Conservation (phyloP, 176 grass and related monocot genomes). For the Puya raimondii region DNA sequence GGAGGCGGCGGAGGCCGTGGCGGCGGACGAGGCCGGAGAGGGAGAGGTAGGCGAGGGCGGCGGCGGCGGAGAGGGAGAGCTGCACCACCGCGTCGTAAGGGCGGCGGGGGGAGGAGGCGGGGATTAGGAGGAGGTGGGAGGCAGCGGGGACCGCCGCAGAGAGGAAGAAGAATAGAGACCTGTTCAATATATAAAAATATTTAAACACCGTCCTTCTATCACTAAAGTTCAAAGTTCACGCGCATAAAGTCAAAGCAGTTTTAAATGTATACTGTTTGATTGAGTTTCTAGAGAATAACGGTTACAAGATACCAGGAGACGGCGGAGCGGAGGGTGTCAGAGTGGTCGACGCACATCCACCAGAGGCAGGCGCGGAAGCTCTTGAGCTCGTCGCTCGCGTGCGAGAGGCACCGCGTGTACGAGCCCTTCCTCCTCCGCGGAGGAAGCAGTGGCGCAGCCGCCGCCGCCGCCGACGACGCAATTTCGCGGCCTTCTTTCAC, state of each 20-base stretch:
- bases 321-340: slow-evolving; percentile 18
- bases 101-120: background rate
- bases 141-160: slow-evolving; percentile 18
- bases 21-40: slow-evolving; percentile 35
- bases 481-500: too few relatives aligned
- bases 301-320: slow-evolving; percentile 3
- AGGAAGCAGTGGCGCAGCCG: too few relatives aligned
- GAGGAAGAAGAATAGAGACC: slow-evolving; percentile 30
- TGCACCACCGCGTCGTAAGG: slow-evolving; percentile 58
- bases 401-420: slow-evolving; percentile 47
- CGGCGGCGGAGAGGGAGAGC: slow-evolving; percentile 38
- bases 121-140: slow-evolving; percentile 13
- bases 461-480: too few relatives aligned
- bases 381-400: slow-evolving; percentile 49
- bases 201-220: too few relatives aligned
- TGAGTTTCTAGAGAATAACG: too few relatives aligned
- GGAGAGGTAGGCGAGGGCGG: slow-evolving; percentile 38
- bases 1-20: slow-evolving; percentile 51
- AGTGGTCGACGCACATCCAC: slow-evolving; percentile 62
- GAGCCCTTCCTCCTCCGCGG: too few relatives aligned
- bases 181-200: too few relatives aligned
- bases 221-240: too few relatives aligned
- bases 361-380: slow-evolving; percentile 54
- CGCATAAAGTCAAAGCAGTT: too few relatives aligned
- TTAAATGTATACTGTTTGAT: too few relatives aligned